Evolutionary conservation across 2,329 filamentous ascomycete species (phyloP).

Genomic region (Fusarium dimerum): DNA sequence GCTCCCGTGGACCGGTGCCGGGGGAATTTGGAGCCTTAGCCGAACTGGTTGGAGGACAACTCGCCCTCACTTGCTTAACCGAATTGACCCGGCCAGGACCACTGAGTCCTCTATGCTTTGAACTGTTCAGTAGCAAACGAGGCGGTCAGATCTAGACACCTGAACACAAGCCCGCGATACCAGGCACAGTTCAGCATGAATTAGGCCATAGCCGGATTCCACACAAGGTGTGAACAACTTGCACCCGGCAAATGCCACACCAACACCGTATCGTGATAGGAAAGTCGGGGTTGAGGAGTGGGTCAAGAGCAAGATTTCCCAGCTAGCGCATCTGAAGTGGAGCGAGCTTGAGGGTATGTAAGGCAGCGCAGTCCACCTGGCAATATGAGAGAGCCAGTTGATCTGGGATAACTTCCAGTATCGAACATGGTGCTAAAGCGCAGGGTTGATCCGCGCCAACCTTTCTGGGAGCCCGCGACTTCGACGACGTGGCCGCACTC

Average conservation of each 20-base stretch:
- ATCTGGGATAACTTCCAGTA: constrained; percentile 13
- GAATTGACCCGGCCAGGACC: constrained; percentile 24
- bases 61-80: constrained; percentile 28
- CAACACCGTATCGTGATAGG: constrained; percentile 20
- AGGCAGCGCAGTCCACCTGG: constrained; percentile 27
- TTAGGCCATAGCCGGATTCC: constrained; percentile 14
- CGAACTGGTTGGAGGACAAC: constrained; percentile 22
- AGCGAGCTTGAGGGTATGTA: constrained; percentile 29
- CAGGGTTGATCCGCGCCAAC: constrained; percentile 4
- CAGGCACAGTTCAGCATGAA: constrained; percentile 25
- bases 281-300: constrained; percentile 16
- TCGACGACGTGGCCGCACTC: not conserved
- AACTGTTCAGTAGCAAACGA: constrained; percentile 6
- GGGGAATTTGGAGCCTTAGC: constrained; percentile 27
- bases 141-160: constrained; percentile 16
- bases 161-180: constrained; percentile 26
- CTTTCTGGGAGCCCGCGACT: not conserved
- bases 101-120: constrained; percentile 7
- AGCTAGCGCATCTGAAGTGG: constrained; percentile 24
- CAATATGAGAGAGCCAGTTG: constrained; percentile 3
- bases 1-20: constrained; percentile 33
- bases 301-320: constrained; percentile 20
- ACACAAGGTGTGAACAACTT: constrained; percentile 36
- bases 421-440: constrained; percentile 15
- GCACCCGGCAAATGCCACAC: constrained; percentile 20